Evolutionary conservation across 768 basidiomycete genomes (phyloP), one percentile per base, ranked within the genome.

Genomic region (Tulasnella sp.): DNA sequence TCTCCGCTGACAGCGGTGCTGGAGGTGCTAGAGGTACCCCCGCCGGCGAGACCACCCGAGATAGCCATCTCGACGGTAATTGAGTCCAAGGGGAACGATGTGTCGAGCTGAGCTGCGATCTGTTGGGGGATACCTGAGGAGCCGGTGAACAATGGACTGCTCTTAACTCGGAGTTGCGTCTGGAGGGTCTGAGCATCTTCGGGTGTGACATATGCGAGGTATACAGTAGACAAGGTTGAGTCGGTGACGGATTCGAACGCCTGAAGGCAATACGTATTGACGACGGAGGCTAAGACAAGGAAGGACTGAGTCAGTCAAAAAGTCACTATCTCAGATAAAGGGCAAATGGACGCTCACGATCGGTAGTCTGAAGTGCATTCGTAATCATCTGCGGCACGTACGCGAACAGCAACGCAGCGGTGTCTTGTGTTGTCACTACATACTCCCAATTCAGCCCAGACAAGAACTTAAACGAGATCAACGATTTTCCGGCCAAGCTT

Each of bases 341-440:
- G 13, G 51, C 5, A 38, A 5, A 38, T 38, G 34, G 59, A 26
- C 23, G 71, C 78, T 38, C 66, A 79, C 75, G 27, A 56, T 59
- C n/a, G 19, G 83, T 70, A 24, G 7, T 38, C 15, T 64, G 65
- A 26, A 85, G 73, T 2, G 82, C 75, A 2, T 67, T 66, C 27
- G 73, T 62, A 54, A 86, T 64, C 58, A 83, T 68, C 0, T 67
- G 26, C 1, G 90, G 88, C 56, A 85, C 72, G 66, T 77, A 85
- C 11, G 78, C 80, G 67, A 97, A 88, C 44, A 98, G 76, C 73
- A 97, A 89, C 50, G 78, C 83, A 2, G 80, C 76, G 0, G 86
- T 78, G 56, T 83, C 74, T 7, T 71, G 61, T 61, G 75, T 81
- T 13, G 64, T 64, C 42, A 82, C 80, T 3, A 92, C 86, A 64